Conservation (phyloP, 192 early-diverging fungal species). For the Entomortierella beljakovae region DNA sequence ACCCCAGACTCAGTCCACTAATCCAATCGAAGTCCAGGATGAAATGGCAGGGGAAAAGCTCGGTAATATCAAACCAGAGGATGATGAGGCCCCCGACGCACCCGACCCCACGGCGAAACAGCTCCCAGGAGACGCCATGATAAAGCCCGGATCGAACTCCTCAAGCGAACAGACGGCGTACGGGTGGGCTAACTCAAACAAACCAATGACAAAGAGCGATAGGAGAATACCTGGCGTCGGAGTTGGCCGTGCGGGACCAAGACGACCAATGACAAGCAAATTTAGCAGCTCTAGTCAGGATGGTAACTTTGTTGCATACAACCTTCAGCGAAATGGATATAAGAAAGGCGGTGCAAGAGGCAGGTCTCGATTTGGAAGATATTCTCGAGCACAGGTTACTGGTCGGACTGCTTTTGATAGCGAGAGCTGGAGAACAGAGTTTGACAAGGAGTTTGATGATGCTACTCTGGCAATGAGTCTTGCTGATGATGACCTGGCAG, state of each 20-base stretch:
- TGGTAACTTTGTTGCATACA: slow-evolving; percentile 50
- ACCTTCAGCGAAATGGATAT: slow-evolving; percentile 29
- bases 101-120: background rate
- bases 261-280: slow-evolving; percentile 5
- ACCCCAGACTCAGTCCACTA: background rate
- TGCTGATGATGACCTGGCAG: slow-evolving; percentile 7
- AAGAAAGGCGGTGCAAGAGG: slow-evolving; percentile 33
- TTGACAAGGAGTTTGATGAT: slow-evolving; percentile 40
- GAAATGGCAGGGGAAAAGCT: background rate
- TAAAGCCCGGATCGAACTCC: background rate
- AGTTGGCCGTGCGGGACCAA: slow-evolving; percentile 27
- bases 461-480: slow-evolving; percentile 14
- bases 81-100: no score
- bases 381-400: slow-evolving; percentile 3
- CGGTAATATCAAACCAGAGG: background rate
- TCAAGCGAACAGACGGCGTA: background rate
- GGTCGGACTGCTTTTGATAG: slow-evolving; percentile 31
- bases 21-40: background rate
- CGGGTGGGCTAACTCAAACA: slow-evolving; percentile 44
- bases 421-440: slow-evolving; percentile 38
- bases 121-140: background rate
- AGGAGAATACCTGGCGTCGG: slow-evolving; percentile 26
- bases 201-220: slow-evolving; percentile 44
- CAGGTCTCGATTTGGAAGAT: slow-evolving; percentile 15
- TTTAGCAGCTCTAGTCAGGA: slow-evolving; percentile 11